Percentiles rank a stretch among this genome's conserved stretches.
Conservation (phyloP, 192 early-diverging fungal genomes). For the Funneliformis geosporum region DNA sequence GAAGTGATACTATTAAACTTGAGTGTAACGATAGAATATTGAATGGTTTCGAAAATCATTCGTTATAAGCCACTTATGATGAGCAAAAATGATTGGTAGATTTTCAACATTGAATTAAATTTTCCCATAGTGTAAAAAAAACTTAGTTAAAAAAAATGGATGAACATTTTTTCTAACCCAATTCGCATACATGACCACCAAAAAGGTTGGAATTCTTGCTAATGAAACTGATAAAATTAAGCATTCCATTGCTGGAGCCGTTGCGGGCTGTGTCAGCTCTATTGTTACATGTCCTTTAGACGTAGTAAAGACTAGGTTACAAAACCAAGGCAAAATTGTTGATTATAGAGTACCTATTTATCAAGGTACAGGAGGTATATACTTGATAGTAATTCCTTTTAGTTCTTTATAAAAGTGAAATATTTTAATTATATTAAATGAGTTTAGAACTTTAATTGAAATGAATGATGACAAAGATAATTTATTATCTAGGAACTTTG, state of each 20-base stretch:
- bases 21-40: too few relatives aligned
- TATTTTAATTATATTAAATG: neutral
- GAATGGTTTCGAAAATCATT: too few relatives aligned
- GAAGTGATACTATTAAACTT: too few relatives aligned
- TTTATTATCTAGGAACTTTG: slow-evolving; percentile 54
- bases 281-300: slow-evolving; percentile 89
- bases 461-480: too few relatives aligned
- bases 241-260: slow-evolving; percentile 81
- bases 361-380: slow-evolving; percentile 56
- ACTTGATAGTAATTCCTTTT: neutral
- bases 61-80: too few relatives aligned
- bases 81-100: too few relatives aligned
- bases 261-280: slow-evolving; percentile 78
- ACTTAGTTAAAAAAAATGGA: neutral
- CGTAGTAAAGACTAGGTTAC: slow-evolving; percentile 91
- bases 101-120: too few relatives aligned
- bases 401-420: neutral
- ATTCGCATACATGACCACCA: slow-evolving; percentile 11
- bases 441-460: neutral
- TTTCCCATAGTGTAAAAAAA: neutral
- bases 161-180: neutral
- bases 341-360: slow-evolving; percentile 46
- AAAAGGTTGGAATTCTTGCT: slow-evolving; percentile 5
- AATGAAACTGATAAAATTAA: slow-evolving; percentile 59
- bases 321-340: slow-evolving; percentile 69